Evolutionary conservation across 164 flowering plant species (phyloP), one percentile per base, ranked within the genome.

Genomic region (grape (Vitis vinifera)): DNA sequence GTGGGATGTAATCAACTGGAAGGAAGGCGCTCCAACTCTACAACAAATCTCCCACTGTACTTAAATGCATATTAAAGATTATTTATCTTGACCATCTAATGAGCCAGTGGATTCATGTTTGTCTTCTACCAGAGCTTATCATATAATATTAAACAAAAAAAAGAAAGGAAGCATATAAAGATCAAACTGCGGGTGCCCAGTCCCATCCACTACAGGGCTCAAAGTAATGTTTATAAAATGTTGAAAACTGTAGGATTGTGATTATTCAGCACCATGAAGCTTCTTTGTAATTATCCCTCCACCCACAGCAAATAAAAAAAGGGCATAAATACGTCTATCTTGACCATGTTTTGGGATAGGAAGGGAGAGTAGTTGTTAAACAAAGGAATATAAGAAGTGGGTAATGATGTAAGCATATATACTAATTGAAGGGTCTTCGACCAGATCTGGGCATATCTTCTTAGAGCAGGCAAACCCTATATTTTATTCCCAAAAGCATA

Each of bases 371-470:
- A 77, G 83, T 73, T 76, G 79, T 80, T 75, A 79, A 77, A 82
- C 76, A 72, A 81, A 76, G 86, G 89, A 89, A 89, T 87, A 80
- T 80, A 70, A 75, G 77, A 84, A 84, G 89, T 86, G 93, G 93
- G 77, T 23, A 69, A 85, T 87, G 93, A 86, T 76, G 86, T 76
- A 77, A 84, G 88, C 88, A 82, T 85, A 75, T 76, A 81, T 81
- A 81, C 80, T 79, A 71, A 80, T 69, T 37, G 44, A 51, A 79
- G 64, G 76, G 88, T 84, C 85, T 80, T 83, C 77, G 49, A 77
- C 63, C 66, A 86, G 85, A 89, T 89, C 91, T 87, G 59, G 76
- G 81, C 89, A 89, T 82, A 89, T 89, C 94, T 89, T 89, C 87
- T 79, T 82, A 81, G 85, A 82, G 87, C 81, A 74, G 75, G 74